Evolutionary conservation across 1,284 basidiomycete species (phyloP), one percentile per base, ranked within the genome.

Genomic region (Melampsora americana): DNA sequence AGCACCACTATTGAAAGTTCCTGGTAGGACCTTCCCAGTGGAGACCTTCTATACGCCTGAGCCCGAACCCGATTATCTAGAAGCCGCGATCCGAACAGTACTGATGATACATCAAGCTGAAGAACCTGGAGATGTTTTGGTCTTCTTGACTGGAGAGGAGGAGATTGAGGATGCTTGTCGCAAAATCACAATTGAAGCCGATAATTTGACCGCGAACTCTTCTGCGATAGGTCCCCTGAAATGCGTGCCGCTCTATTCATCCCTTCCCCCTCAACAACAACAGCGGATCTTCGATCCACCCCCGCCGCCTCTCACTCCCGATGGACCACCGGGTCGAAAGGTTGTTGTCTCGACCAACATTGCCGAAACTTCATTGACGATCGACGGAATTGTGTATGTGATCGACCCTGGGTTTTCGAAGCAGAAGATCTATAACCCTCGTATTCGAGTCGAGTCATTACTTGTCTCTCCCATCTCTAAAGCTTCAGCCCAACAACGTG

Each of bases 311-410:
- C 85, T 86, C 5, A 86, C 84, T 0, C 83, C 87, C 0, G 89
- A 86, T 76, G 90, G 92, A 0, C 90, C 92, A 0, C 89, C 91
- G 0, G 93, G 95, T 0, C 88, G 95, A 78, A 99, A 99, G 84
- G 89, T 98, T 42, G 92, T 99, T 66, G 86, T 99, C 0, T 93
- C 93, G 16, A 99, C 96, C 46, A 99, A 99, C 84, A 95, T 99
- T 78, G 96, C 96, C 9, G 95, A 99, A 84, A 99, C 96, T 0
- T 96, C 93, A 12, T 85, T 99, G 48, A 99, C 95, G 1, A 98
- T 99, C 78, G 95, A 98, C 80, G 96, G 95, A 30, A 98, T 99
- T 81, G 94, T 99, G 16, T 99, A 98, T 82, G 95, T 99, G 76
- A 93, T 99, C 61, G 95, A 99, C 83, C 94, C 96, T 0, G 95